Conservation (phyloP, 345 rosid genomes). For the Psidium friedrichsthalianum region DNA sequence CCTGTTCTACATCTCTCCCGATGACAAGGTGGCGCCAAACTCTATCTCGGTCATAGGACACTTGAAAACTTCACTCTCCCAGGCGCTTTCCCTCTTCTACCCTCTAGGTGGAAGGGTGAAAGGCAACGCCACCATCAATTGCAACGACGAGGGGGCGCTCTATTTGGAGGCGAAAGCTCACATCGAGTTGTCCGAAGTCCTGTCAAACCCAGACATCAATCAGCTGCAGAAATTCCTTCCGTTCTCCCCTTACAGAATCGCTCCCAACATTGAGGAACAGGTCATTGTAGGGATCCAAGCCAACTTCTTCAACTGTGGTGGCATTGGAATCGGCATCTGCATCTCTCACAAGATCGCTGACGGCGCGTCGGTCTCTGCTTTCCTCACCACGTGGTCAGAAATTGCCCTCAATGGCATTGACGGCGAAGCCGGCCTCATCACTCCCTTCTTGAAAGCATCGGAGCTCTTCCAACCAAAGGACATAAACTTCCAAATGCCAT, state of each 20-base stretch:
- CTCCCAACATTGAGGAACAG: neutral
- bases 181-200: neutral
- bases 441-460: neutral
- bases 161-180: neutral
- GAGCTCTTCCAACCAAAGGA: neutral
- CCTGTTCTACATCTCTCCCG: neutral
- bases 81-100: slow-evolving; percentile 1
- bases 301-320: slow-evolving; percentile 2
- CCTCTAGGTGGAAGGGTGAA: slow-evolving; percentile 5
- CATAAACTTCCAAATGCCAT: slow-evolving; percentile 1
- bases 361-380: neutral
- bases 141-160: slow-evolving; percentile 1
- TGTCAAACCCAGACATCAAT: neutral
- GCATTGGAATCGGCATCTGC: neutral
- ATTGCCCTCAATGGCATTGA: neutral
- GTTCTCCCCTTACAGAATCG: neutral
- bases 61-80: neutral
- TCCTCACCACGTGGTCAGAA: neutral
- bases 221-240: neutral
- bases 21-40: neutral
- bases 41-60: neutral
- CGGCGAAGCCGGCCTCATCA: neutral
- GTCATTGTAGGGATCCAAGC: neutral
- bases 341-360: slow-evolving; percentile 7
- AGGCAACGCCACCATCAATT: neutral